Evolutionary conservation across 441 rosid species (phyloP), one percentile per base, ranked within the genome.

Genomic region (Euphorbia schlechtendalii): DNA sequence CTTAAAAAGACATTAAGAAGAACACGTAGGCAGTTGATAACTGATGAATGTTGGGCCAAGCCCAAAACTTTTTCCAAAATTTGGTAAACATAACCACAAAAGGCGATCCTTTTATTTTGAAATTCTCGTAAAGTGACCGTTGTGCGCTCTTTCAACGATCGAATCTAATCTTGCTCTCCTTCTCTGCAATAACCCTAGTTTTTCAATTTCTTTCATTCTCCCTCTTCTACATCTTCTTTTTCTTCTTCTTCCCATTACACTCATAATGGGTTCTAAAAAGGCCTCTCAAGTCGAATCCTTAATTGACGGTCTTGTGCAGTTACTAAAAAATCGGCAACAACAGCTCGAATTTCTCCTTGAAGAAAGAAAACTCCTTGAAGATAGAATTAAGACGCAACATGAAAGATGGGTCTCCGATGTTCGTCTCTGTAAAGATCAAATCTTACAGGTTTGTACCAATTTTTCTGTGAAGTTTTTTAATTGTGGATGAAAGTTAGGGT

Each of bases 291-390:
- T 28, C 58, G 67, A 76, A 48, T 77, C 46, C 43, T 71, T 93
- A 21, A 83, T 88, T 71, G 68, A 81, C 56, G 72, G 76, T 34
- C 48, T 85, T 61, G 84, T 89, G 22, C 76, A 83, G 48, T 70
- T 84, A 48, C 54, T 93, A 36, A 76, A 78, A 51, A 70, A 78
- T 60, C 88, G 83, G 69, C 90, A 88, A 88, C 77, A 80, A 34
- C 87, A 87, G 86, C 82, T 88, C 41, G 67, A 75, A 48, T 69
- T 83, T 30, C 83, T 93, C 18, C 69, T 84, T 21, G 66, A 75
- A 71, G 84, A 90, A 67, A 78, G 86, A 76, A 83, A 80, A 67
- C 38, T 76, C n/a, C 76, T 93, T 3, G 88, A 83, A 81, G 90
- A 76, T 63, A 83, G 69, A 20, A 60, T 88, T 53, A 83, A 71